Percentiles rank a stretch among this genome's conserved stretches.
These are phyloP conservation scores for Aspergillus glaucus DNA, from an alignment of 2,329 filamentous ascomycete species.

Conservation along the genomic window DNA sequence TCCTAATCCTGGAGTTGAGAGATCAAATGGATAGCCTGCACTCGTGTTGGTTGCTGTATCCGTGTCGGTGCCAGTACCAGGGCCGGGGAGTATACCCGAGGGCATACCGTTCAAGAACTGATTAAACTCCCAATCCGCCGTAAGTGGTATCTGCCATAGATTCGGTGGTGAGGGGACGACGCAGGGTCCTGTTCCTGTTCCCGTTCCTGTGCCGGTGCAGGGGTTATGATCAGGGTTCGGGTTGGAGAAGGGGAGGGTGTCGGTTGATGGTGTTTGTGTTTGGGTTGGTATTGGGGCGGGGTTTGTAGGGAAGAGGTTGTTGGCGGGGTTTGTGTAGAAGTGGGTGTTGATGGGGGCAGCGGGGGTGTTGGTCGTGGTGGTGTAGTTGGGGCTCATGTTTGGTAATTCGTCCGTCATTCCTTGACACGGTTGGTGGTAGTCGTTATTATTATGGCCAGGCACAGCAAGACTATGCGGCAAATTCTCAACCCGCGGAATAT, in stretches of 20 bases:
- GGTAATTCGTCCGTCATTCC: background rate
- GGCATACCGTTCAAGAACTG: slow-evolving; percentile 22
- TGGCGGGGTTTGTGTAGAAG: slow-evolving; percentile 1
- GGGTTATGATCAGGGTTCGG: background rate
- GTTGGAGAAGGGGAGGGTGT: background rate
- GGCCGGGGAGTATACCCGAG: slow-evolving; percentile 5
- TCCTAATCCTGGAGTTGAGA: background rate
- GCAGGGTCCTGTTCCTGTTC: background rate
- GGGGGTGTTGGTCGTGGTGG: background rate
- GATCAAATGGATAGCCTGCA: background rate
- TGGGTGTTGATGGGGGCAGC: slow-evolving; percentile 1
- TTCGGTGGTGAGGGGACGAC: slow-evolving; percentile 41
- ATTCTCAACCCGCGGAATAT: background rate
- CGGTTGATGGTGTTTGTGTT: slow-evolving; percentile 12
- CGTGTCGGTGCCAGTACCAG: background rate
- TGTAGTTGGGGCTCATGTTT: background rate
- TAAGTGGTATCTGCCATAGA: slow-evolving; percentile 86
- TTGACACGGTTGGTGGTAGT: background rate
- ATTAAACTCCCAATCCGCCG: slow-evolving; percentile 68
- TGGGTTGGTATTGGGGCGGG: slow-evolving; percentile 3
- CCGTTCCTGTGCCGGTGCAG: no score
- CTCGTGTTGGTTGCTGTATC: slow-evolving; percentile 5
- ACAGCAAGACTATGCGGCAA: background rate
- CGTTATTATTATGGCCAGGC: no score
- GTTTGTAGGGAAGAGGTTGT: background rate